Conservation (phyloP, 257 asterid species). For the Fraxinus pennsylvanica region DNA sequence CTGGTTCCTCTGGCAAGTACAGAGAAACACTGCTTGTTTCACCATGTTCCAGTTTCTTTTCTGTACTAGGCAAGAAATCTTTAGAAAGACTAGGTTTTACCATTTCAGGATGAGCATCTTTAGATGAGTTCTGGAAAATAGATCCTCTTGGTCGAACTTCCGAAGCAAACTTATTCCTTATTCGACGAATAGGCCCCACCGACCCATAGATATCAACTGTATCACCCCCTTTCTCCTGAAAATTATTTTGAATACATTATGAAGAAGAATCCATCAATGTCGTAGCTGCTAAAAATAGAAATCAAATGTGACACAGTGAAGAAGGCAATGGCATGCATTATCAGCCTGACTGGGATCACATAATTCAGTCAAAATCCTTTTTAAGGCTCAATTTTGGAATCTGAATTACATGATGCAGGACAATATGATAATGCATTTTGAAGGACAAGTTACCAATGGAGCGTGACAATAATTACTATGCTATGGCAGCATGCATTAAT, state of each 20-base stretch:
- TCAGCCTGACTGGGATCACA: conserved; percentile 9
- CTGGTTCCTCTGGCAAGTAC: conserved; percentile 33
- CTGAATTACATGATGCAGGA: not conserved
- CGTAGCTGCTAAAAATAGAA: not conserved
- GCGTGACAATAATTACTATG: not conserved
- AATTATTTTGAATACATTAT: conserved; percentile 12
- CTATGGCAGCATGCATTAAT: not conserved
- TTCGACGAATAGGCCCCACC: conserved; percentile 77
- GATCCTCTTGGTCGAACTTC: conserved; percentile 75
- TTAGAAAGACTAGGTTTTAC: conserved; percentile 41
- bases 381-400: conserved; percentile 4
- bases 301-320: not conserved
- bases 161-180: conserved; percentile 61
- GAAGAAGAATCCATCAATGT: conserved; percentile 17
- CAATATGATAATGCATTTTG: conserved; percentile 4
- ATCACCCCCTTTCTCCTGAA: conserved; percentile 61
- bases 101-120: conserved; percentile 37
- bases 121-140: conserved; percentile 49
- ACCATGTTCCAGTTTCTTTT: conserved; percentile 45
- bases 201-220: conserved; percentile 62
- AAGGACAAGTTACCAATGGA: not conserved
- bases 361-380: conserved; percentile 13
- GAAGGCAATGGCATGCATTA: not conserved
- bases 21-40: conserved; percentile 55
- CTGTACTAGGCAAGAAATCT: conserved; percentile 41